Base-by-base conservation (phyloP, 306 rosid species). In the Vigna trinervia region DNA sequence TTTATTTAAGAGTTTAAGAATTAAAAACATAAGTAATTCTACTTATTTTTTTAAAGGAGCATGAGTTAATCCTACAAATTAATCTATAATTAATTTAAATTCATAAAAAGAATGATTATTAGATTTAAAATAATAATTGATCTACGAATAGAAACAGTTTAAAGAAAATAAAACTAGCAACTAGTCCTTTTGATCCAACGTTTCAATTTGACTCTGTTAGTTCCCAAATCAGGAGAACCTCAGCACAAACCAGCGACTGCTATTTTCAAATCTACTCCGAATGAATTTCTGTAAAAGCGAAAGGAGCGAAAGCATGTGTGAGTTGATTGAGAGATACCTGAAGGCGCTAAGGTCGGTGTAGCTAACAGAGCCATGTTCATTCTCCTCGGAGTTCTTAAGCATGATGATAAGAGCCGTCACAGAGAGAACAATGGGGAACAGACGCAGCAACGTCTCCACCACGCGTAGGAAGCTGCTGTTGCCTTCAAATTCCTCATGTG, bases 331-430 rank as follows among this genome's bases (percentile, higher is more conserved):
- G 6, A 20, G 5, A 34, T 75, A 90, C 98, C 90, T 95, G 93
- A 95, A 92, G 74, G 93, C 90, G 58, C 86, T 89, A 51, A 95
- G 74, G 73, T 89, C 90, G 2, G 92, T 80, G 86, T 95, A 95
- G 47, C 86, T 65, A 69, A 95, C 43, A 74, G 96, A 89, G 64
- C 93, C 98, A 23, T 59, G 88, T 0, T 95, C 87, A 26, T 85
- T 87, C 61, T 88, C 13, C 87, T 92, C 81, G 39, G 98, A 90
- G 80, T 89, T 75, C 60, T 95, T 92, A 12, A 95, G 96, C 97
- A 92, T 92, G 12, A 95, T 84, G 22, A 90, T 75, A 69, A 95
- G 98, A 8, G 95, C 89, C 4, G 89, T 87, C 23, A 95, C 84
- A 70, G 89, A 92, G 1, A 92, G 91, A 43, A 80, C 88, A 62